Evolutionary conservation across 2,329 filamentous ascomycete species (phyloP).

Genomic region (Trichoderma guizhouense): DNA sequence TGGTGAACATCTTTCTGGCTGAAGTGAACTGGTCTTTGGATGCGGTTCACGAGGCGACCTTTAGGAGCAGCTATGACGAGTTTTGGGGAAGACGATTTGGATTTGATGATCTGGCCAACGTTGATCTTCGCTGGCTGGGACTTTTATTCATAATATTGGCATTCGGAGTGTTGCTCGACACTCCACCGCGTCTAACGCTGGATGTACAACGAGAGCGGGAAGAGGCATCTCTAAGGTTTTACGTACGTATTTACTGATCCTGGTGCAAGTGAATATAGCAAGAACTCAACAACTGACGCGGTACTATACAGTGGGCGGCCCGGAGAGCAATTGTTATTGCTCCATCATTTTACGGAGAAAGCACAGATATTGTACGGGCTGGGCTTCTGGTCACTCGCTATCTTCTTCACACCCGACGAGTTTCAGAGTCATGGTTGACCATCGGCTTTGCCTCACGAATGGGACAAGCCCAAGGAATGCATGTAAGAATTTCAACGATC

Average conservation of each 20-base stretch:
- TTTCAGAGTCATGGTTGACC: conserved; percentile 3
- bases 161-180: conserved; percentile 1
- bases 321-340: conserved; percentile 11
- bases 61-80: conserved; percentile 6
- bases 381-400: conserved; percentile 8
- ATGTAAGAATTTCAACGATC: background rate
- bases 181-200: background rate
- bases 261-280: background rate
- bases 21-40: conserved; percentile 14
- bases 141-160: conserved; percentile 9
- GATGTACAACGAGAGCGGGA: conserved; percentile 9
- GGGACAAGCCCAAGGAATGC: conserved; percentile 11
- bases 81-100: conserved; percentile 6
- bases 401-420: background rate
- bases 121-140: conserved; percentile 2
- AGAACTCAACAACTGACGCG: background rate
- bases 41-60: background rate
- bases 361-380: conserved; percentile 8
- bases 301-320: background rate
- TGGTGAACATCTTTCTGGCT: background rate
- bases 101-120: conserved; percentile 5
- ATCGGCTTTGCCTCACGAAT: conserved; percentile 9
- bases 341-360: conserved; percentile 2
- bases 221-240: conserved; percentile 5
- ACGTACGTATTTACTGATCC: background rate